Percentiles rank a stretch among this genome's conserved stretches.
phyloP scores from a whole-genome alignment of 345 rosid genomes.

The Murraya paniculata region DNA sequence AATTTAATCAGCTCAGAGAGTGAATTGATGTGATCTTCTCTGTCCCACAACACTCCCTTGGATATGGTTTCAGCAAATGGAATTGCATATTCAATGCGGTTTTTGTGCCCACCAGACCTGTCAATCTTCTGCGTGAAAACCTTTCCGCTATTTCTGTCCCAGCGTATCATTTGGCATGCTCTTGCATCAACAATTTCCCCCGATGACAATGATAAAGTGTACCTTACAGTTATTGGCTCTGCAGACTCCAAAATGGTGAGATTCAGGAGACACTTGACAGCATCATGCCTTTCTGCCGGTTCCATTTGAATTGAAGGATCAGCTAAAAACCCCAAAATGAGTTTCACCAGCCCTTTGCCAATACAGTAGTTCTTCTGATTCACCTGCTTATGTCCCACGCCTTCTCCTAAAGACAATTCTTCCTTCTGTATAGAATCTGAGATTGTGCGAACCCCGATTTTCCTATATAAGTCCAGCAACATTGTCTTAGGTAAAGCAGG shows the following conservation, averaged over 20 bases:
- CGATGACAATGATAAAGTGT: conserved; percentile 33
- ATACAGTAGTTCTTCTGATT: conserved; percentile 17
- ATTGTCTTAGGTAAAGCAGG: conserved; percentile 34
- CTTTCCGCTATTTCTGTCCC: conserved; percentile 51
- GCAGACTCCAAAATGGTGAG: conserved; percentile 38
- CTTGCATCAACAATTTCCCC: conserved; percentile 29
- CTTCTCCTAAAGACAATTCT: conserved; percentile 26
- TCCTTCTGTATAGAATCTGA: conserved; percentile 47
- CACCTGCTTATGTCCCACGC: conserved; percentile 18
- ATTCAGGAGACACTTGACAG: conserved; percentile 38
- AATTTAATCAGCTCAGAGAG: conserved; percentile 53
- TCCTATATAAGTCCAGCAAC: conserved; percentile 45
- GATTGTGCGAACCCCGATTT: conserved; percentile 55
- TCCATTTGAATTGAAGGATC: conserved; percentile 30
- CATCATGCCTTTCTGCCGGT: conserved; percentile 42
- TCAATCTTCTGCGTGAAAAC: conserved; percentile 45
- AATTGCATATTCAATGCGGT: conserved; percentile 45
- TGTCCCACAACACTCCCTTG: conserved; percentile 51
- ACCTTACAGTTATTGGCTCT: conserved; percentile 32
- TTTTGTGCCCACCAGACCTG: conserved; percentile 28
- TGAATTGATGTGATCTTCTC: conserved; percentile 38
- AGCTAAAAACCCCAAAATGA: conserved; percentile 58
- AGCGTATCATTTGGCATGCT: conserved; percentile 39
- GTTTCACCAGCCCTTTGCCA: conserved; percentile 44
- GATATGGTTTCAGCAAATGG: conserved; percentile 49